Evolutionary conservation across 768 basidiomycete species (phyloP), one percentile per base, ranked within the genome.

Genomic region (Mycena rebaudengoi): DNA sequence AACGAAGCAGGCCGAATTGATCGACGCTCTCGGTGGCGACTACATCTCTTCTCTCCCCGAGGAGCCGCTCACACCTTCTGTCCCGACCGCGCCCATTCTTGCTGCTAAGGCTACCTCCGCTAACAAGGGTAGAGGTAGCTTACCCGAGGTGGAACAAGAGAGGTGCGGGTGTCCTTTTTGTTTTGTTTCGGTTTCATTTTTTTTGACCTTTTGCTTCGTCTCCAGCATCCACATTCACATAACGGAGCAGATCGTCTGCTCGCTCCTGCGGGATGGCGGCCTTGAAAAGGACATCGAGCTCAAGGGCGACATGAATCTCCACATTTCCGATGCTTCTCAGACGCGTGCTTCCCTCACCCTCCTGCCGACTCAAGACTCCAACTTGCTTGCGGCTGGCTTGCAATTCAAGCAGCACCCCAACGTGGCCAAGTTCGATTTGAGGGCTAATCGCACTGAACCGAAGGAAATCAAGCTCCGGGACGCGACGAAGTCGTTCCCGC

Each of bases 321-420:
- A 89, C 51, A 91, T 99, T 64, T 79, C 91, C 14, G 95, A 96
- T 62, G 77, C 92, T 0, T 81, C 86, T n/a, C 77, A 86, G 21
- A 85, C 92, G 4, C 89, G 91, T 64, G 77, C 98, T 72, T 86
- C 86, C 49, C 81, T 98, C 57, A 79, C 82, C 16, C 86, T 98
- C 23, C 78, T 87, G 18, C 76, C 85, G 14, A 79, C 82, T 12
- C 86, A 88, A 64, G 88, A 84, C 57, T 86, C 85, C 50, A 80
- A 81, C 58, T 56, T 53, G 54, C 54, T 68, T 40, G 62, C 66
- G 2, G 58, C 62, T 12, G 89, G 85, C 37, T 78, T 98, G 41
- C 95, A 97, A 75, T 98, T 97, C 86, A 98, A 98, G 78, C 95
- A 98, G 69, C 98, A 98, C 71, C 97, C 97, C 7, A 91, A 98